Conservation (phyloP, 2,329 filamentous ascomycete species). For the Penicillium janthinellum region DNA sequence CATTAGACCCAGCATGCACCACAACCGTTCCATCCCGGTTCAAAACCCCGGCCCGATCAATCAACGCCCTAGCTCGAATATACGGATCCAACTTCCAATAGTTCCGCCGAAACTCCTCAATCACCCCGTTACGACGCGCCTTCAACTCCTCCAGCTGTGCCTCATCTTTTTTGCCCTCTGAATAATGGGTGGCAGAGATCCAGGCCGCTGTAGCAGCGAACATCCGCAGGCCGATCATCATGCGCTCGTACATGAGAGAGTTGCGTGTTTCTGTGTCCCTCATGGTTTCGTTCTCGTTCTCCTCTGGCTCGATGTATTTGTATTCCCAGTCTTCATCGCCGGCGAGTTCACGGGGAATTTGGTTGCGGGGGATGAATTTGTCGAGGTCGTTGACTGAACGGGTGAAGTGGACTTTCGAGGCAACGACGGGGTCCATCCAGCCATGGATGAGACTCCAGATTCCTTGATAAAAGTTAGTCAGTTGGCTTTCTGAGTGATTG, state of each 20-base stretch:
- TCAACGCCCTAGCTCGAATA: slow-evolving; percentile 73
- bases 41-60: slow-evolving; percentile 77
- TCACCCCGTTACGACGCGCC: slow-evolving; percentile 59
- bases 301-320: slow-evolving; percentile 72
- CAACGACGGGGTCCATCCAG: slow-evolving; percentile 94
- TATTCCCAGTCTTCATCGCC: slow-evolving; percentile 83
- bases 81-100: slow-evolving; percentile 91
- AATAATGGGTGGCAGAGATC: slow-evolving; percentile 59
- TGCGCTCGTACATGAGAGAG: slow-evolving; percentile 63
- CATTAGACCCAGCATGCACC: neutral
- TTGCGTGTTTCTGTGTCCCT: slow-evolving; percentile 59
- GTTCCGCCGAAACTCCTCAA: slow-evolving; percentile 64
- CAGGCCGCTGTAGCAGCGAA: slow-evolving; percentile 74
- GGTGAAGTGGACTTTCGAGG: slow-evolving; percentile 87
- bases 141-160: slow-evolving; percentile 13
- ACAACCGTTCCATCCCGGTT: slow-evolving; percentile 62
- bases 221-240: slow-evolving; percentile 66
- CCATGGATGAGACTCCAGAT: slow-evolving; percentile 92
- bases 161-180: slow-evolving; percentile 38
- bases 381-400: slow-evolving; percentile 75
- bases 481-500: neutral
- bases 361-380: slow-evolving; percentile 67
- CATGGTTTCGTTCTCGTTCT: slow-evolving; percentile 75
- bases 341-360: slow-evolving; percentile 77
- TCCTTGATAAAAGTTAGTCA: slow-evolving; percentile 49